Percentiles rank a stretch among this genome's conserved stretches.
Conservation (phyloP, 352 stramenopile genomes). For the Thraustochytrium striatum region DNA sequence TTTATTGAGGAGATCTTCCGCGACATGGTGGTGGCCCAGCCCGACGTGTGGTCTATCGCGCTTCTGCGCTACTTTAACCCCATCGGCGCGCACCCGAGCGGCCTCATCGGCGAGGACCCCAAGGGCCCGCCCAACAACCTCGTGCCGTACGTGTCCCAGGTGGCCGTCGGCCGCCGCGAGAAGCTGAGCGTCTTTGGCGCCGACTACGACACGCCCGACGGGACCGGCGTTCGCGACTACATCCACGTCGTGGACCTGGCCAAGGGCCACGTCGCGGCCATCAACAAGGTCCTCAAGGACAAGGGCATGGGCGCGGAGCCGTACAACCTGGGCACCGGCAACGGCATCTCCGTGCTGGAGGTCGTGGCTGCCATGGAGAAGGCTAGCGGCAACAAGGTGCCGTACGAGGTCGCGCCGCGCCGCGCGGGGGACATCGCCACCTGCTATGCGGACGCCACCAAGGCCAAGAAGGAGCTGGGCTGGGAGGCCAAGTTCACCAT, state of each 20-base stretch:
- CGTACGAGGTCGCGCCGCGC: constrained; percentile 60
- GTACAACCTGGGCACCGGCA: constrained; percentile 79
- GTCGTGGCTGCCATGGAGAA: constrained; percentile 76
- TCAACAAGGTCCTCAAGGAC: constrained; percentile 61
- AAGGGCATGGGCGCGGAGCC: constrained; percentile 57
- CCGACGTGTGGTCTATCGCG: constrained; percentile 63
- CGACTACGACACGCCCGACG: constrained; percentile 79
- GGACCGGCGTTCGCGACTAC: constrained; percentile 81
- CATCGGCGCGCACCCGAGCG: constrained; percentile 73
- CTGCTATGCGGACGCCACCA: constrained; percentile 67
- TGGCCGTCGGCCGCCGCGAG: constrained; percentile 69
- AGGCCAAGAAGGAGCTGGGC: constrained; percentile 67
- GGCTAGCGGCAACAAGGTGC: constrained; percentile 66
- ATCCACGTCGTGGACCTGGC: constrained; percentile 86
- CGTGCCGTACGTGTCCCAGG: constrained; percentile 79
- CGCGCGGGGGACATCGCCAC: constrained; percentile 70
- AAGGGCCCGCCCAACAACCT: constrained; percentile 82
- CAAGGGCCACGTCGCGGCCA: constrained; percentile 69
- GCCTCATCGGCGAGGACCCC: constrained; percentile 80
- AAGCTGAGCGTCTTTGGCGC: constrained; percentile 79
- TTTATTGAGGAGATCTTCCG: constrained; percentile 82
- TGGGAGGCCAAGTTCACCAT: constrained; percentile 69
- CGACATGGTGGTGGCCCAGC: constrained; percentile 59
- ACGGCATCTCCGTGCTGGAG: constrained; percentile 70
- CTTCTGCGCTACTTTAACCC: constrained; percentile 88